These are phyloP conservation scores for Claviceps lovelessii DNA, from an alignment of 2,329 filamentous ascomycete species.

Conservation along the genomic window DNA sequence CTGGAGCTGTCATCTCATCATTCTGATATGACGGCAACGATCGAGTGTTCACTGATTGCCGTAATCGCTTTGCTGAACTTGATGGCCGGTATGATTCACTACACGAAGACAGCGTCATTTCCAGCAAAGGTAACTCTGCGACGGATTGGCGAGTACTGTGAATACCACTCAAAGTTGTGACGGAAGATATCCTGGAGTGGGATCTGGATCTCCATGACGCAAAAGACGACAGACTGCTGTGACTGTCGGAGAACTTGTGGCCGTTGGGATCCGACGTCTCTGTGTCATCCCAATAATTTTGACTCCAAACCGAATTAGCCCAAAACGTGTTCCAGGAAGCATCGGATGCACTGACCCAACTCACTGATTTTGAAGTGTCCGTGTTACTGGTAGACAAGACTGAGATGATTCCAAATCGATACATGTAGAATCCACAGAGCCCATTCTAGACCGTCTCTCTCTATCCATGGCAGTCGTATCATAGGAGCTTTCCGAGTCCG, in stretches of 20 bases:
- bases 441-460: conserved; percentile 16
- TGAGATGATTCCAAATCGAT: conserved; percentile 5
- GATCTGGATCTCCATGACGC: conserved; percentile 31
- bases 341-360: background rate
- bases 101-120: conserved; percentile 20
- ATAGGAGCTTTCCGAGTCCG: conserved; percentile 11
- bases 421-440: conserved; percentile 17
- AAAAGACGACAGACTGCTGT: conserved; percentile 37
- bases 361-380: conserved; percentile 2
- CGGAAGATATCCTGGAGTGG: conserved; percentile 40
- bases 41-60: background rate
- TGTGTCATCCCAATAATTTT: conserved; percentile 3
- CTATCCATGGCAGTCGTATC: conserved; percentile 8
- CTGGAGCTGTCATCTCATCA: background rate
- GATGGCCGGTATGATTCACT: conserved; percentile 9
- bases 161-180: conserved; percentile 33
- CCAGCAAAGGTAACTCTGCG: conserved; percentile 24
- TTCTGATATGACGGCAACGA: background rate
- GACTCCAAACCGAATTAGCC: background rate
- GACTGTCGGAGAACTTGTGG: conserved; percentile 31
- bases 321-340: background rate
- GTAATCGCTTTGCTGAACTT: conserved; percentile 1
- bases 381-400: background rate
- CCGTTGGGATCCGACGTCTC: conserved; percentile 5
- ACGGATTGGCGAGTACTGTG: conserved; percentile 20